Evolutionary conservation across 495 filamentous ascomycete species (phyloP).

Genomic region (Hypoxylon lenormandii): DNA sequence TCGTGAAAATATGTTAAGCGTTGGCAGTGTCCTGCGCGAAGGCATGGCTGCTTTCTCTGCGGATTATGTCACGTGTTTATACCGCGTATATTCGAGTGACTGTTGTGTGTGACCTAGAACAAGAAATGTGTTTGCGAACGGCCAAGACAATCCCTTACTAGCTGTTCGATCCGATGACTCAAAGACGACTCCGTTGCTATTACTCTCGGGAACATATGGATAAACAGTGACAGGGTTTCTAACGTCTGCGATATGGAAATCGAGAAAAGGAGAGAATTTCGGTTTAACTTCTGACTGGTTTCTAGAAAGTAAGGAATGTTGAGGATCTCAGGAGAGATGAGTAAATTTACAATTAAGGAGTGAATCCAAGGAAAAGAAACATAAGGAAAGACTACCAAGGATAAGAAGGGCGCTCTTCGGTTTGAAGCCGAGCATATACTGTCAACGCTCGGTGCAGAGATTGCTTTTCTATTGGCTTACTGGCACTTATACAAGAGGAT

Average conservation of each 20-base stretch:
- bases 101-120: slow-evolving; percentile 2
- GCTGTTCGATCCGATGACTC: slow-evolving; percentile 19
- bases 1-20: slow-evolving; percentile 30
- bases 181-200: neutral
- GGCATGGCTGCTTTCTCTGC: slow-evolving; percentile 17
- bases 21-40: slow-evolving; percentile 39
- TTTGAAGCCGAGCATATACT: slow-evolving; percentile 11
- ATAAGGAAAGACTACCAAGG: slow-evolving; percentile 13
- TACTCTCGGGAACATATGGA: neutral
- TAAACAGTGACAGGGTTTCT: slow-evolving; percentile 2
- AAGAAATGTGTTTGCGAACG: slow-evolving; percentile 23
- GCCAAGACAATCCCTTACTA: neutral
- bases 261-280: neutral
- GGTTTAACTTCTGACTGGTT: slow-evolving; percentile 13
- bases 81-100: slow-evolving; percentile 10
- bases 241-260: slow-evolving; percentile 8
- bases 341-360: slow-evolving; percentile 4
- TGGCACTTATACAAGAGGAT: slow-evolving; percentile 24
- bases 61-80: slow-evolving; percentile 5
- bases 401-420: neutral
- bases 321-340: slow-evolving; percentile 17
- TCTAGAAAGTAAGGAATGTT: slow-evolving; percentile 22
- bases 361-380: slow-evolving; percentile 28
- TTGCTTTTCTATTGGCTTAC: neutral
- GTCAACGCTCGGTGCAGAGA: neutral